Evolutionary conservation across 257 asterid genomes (phyloP).

Genomic region (Capsicum chinense): DNA sequence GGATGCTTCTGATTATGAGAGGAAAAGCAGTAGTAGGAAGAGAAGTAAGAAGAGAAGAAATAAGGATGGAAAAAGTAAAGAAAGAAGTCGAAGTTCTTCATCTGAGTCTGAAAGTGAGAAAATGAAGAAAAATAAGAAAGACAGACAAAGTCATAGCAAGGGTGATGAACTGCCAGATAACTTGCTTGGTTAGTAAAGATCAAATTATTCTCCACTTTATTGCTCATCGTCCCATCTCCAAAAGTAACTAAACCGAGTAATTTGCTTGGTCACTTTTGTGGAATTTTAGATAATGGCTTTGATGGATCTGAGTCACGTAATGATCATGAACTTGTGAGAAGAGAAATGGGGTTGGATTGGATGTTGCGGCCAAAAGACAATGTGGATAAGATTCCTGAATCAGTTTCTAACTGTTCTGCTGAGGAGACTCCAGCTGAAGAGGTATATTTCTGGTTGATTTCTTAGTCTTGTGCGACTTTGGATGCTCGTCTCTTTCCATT

Average conservation of each 20-base stretch:
- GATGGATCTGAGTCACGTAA: constrained; percentile 49
- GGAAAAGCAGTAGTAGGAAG: constrained; percentile 45
- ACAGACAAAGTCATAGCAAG: constrained; percentile 30
- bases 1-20: constrained; percentile 45
- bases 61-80: constrained; percentile 48
- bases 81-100: constrained; percentile 47
- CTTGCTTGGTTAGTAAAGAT: constrained; percentile 38
- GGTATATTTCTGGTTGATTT: constrained; percentile 47
- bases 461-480: neutral
- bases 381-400: constrained; percentile 41
- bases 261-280: constrained; percentile 1
- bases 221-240: neutral
- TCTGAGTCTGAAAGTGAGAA: constrained; percentile 42
- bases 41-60: constrained; percentile 48
- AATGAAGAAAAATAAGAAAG: constrained; percentile 33
- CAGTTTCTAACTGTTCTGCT: constrained; percentile 43
- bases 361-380: constrained; percentile 78
- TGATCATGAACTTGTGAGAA: constrained; percentile 50
- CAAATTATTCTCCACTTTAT: neutral
- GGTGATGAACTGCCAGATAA: constrained; percentile 34
- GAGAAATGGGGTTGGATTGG: constrained; percentile 97
- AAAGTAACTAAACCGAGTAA: neutral
- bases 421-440: constrained; percentile 62
- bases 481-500: neutral
- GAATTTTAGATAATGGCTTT: constrained; percentile 40